Evolutionary conservation across 495 filamentous ascomycete species (phyloP).

Genomic region (Sabuloglossum arenarium): DNA sequence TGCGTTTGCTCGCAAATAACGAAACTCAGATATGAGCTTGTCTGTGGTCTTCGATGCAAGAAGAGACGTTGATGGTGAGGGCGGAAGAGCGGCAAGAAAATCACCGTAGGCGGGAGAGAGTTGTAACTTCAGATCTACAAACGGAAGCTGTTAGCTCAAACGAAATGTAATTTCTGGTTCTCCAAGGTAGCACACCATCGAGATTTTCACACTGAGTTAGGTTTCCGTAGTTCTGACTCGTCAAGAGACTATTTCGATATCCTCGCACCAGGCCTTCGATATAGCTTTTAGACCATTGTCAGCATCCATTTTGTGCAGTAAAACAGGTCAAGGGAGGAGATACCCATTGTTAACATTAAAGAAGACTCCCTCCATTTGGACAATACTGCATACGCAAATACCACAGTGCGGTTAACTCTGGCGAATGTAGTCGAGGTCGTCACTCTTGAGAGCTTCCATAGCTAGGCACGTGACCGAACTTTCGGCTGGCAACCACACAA

Average conservation of each 20-base stretch:
- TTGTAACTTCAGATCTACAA: conserved; percentile 84
- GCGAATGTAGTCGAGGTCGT: background rate
- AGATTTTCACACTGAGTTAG: conserved; percentile 97
- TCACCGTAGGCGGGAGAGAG: conserved; percentile 93
- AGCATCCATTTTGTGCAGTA: background rate
- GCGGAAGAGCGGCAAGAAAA: conserved; percentile 82
- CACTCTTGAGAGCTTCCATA: background rate
- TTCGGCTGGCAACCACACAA: background rate
- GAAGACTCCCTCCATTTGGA: conserved; percentile 76
- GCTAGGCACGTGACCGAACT: background rate
- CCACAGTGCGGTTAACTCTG: background rate
- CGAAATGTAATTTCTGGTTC: background rate
- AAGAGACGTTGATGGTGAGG: conserved; percentile 87
- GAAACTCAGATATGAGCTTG: conserved; percentile 94
- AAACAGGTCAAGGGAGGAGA: conserved; percentile 10
- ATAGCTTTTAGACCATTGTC: conserved; percentile 35
- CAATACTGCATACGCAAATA: background rate
- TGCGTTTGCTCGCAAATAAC: conserved; percentile 82
- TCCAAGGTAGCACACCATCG: conserved; percentile 43
- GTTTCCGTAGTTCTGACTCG: conserved; percentile 79
- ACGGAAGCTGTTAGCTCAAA: background rate
- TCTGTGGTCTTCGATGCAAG: conserved; percentile 91
- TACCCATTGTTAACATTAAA: conserved; percentile 94
- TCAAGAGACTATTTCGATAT: conserved; percentile 88
- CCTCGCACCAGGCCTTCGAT: conserved; percentile 93